phyloP scores from a whole-genome alignment of 2,329 filamentous ascomycete species.

The Fusarium sp. region DNA sequence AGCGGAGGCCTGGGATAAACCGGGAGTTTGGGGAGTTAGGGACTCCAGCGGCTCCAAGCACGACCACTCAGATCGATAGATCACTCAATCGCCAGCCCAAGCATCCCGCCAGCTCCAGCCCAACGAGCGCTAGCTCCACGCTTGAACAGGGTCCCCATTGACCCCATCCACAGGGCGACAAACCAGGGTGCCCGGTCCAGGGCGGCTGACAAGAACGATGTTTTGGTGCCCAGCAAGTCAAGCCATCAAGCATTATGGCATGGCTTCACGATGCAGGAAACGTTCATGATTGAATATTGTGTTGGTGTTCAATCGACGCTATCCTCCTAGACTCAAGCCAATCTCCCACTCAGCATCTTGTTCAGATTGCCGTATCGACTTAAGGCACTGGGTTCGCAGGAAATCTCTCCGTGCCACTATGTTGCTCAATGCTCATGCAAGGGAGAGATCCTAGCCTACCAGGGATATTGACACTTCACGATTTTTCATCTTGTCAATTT shows the following conservation, averaged over 20 bases:
- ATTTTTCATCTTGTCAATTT: constrained; percentile 38
- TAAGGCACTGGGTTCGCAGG: constrained; percentile 26
- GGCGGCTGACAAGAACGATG: constrained; percentile 43
- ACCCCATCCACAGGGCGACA: constrained; percentile 42
- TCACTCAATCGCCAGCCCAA: constrained; percentile 35
- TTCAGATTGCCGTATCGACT: constrained; percentile 5
- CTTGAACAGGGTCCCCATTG: constrained; percentile 33
- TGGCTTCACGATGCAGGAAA: constrained; percentile 14
- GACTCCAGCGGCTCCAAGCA: constrained; percentile 25
- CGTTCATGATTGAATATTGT: not conserved
- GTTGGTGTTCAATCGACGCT: constrained; percentile 11
- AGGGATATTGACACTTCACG: constrained; percentile 28
- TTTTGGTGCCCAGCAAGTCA: constrained; percentile 38
- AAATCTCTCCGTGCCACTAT: constrained; percentile 25
- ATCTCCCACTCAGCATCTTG: not conserved
- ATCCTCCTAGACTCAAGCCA: constrained; percentile 4
- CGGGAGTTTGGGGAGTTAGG: constrained; percentile 36
- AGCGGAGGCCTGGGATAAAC: constrained; percentile 34
- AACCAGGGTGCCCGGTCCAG: constrained; percentile 41
- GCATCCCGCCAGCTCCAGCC: constrained; percentile 43
- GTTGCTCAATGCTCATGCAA: constrained; percentile 39
- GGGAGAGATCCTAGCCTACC: constrained; percentile 34
- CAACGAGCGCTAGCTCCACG: constrained; percentile 41
- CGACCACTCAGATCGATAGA: constrained; percentile 28
- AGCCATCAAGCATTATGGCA: constrained; percentile 24